phyloP scores from a whole-genome alignment of 2,329 filamentous ascomycete species.

The Calonectria leucothoes region DNA sequence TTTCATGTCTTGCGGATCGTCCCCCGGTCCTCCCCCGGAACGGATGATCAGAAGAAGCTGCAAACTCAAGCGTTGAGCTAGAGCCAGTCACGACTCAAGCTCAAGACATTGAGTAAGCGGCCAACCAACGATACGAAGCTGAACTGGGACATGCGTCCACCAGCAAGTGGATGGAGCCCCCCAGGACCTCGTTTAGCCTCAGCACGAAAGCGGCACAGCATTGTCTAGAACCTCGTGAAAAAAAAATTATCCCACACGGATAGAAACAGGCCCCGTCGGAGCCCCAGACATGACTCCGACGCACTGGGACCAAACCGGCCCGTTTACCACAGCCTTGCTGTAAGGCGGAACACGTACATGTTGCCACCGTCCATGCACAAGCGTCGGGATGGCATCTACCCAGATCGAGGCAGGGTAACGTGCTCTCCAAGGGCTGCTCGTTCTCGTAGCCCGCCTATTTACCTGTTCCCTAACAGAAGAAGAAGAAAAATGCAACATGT shows the following conservation, averaged over 20 bases:
- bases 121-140: not conserved
- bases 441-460: not conserved
- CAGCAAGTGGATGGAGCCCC: not conserved
- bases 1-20: not conserved
- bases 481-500: not conserved
- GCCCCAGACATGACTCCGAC: slow-evolving; percentile 4
- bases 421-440: not conserved
- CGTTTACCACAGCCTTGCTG: not conserved
- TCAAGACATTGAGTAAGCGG: not conserved
- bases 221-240: not conserved
- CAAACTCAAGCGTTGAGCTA: not conserved
- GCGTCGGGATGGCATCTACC: not conserved
- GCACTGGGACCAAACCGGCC: not conserved
- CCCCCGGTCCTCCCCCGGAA: not conserved
- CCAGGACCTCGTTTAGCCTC: not conserved
- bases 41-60: not conserved
- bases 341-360: not conserved
- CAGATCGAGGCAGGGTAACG: not conserved
- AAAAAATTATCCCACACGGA: not conserved
- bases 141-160: not conserved
- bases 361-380: slow-evolving; percentile 3
- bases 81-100: not conserved
- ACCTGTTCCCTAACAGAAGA: too few relatives aligned
- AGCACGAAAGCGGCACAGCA: not conserved
- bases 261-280: not conserved